These are phyloP conservation scores for Celoporthe dispersa DNA, from an alignment of 2,329 filamentous ascomycete species.

Conservation along the genomic window DNA sequence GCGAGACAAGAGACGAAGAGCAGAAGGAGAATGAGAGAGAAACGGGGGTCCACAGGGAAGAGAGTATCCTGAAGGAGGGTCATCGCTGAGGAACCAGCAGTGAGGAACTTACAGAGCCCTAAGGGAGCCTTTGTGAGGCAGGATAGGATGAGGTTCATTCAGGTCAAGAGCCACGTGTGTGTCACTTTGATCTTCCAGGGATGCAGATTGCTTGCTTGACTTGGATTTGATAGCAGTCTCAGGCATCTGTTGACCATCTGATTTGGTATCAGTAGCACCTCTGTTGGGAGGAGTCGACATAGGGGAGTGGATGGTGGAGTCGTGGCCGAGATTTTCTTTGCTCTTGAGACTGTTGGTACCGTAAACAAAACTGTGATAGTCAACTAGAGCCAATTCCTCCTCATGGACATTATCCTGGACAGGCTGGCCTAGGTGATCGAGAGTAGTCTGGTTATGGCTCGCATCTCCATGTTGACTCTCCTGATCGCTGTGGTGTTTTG, in stretches of 20 bases:
- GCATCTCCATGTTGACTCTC: not conserved
- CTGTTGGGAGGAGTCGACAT: not conserved
- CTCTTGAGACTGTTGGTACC: not conserved
- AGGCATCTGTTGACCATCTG: not conserved
- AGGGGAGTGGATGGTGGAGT: not conserved
- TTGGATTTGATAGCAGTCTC: not conserved
- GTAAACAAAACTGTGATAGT: slow-evolving; percentile 24
- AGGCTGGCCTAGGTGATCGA: not conserved
- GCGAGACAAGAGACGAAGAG: no score
- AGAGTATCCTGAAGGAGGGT: not conserved
- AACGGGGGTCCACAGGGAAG: not conserved
- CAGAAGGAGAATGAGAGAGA: not conserved
- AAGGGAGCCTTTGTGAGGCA: not conserved
- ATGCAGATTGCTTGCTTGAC: not conserved
- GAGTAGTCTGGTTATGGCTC: not conserved
- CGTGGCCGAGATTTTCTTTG: not conserved
- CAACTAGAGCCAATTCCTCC: slow-evolving; percentile 9
- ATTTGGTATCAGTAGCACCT: not conserved
- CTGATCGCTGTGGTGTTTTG: not conserved
- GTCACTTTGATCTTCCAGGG: not conserved
- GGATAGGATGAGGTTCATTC: not conserved
- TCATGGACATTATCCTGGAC: not conserved
- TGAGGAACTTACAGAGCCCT: slow-evolving; percentile 1
- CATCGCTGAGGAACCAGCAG: no score
- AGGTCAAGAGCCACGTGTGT: not conserved